A percentile compares a stretch with the other conserved stretches of the same genome.
These are phyloP conservation scores for Metschnikowia cubensis DNA, from an alignment of 805 yeast genomes.

Conservation along the genomic window DNA sequence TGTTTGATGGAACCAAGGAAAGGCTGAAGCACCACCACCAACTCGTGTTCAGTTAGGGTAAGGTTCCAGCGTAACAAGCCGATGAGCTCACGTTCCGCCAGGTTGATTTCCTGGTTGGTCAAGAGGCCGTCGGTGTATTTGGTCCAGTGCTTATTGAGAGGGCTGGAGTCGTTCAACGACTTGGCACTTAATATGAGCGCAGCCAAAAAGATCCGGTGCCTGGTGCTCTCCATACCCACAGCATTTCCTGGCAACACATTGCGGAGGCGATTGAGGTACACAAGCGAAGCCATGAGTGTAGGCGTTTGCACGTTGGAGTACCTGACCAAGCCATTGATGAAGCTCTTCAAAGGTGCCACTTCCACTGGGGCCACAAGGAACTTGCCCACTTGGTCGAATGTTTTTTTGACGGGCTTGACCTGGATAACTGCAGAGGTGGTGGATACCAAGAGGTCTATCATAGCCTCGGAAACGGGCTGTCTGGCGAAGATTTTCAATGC, in stretches of 20 bases:
- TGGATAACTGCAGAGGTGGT: constrained; percentile 57
- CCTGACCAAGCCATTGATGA: constrained; percentile 76
- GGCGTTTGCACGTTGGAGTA: constrained; percentile 93
- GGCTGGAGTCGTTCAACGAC: constrained; percentile 87
- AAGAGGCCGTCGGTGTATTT: constrained; percentile 85
- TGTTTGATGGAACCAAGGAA: constrained; percentile 70
- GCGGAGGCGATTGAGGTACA: constrained; percentile 75
- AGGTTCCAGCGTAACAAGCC: constrained; percentile 84
- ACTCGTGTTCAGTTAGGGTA: constrained; percentile 64
- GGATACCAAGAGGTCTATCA: constrained; percentile 55
- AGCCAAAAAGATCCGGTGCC: constrained; percentile 89
- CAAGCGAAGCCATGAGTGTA: constrained; percentile 88
- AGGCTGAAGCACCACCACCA: constrained; percentile 64
- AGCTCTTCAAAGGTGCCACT: constrained; percentile 42
- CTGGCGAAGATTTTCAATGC: constrained; percentile 53
- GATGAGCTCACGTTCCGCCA: constrained; percentile 85
- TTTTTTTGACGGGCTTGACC: constrained; percentile 27
- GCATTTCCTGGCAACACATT: constrained; percentile 80
- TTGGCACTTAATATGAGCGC: constrained; percentile 90
- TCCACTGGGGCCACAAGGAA: constrained; percentile 23
- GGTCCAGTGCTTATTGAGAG: constrained; percentile 95
- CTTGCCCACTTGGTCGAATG: constrained; percentile 13
- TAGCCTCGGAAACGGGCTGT: constrained; percentile 53
- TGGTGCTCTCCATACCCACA: constrained; percentile 86
- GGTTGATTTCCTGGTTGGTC: constrained; percentile 73